Evolutionary conservation across 129 eudicot genomes (phyloP), one percentile per base, ranked within the genome.

Genomic region (Saussurea involucrata): DNA sequence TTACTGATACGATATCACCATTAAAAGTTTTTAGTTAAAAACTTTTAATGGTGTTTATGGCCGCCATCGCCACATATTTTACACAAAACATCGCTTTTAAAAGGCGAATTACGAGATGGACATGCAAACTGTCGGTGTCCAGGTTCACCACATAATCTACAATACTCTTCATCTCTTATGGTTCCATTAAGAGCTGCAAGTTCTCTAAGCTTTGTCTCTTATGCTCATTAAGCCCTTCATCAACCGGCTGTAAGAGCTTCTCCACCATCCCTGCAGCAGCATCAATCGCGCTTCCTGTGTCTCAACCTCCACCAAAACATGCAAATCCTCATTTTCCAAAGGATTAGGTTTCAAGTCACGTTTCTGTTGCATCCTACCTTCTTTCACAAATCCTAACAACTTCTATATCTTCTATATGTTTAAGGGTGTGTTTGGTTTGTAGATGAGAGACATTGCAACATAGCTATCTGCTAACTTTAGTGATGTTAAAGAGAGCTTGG

Each of bases 111-210:
- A 0, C 89, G 86, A 2, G 97, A 86, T 31, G 96, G 97, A 72
- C 97, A 92, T 0, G 90, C 93, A 81, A 76, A 88, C 78, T 92
- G 97, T 36, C 97, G 42, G 78, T 92, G 97, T 10, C 97, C 97
- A 1, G 91, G 82, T 72, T 92, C 97, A 24, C 97, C 97, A 76
- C 97, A 92, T 76, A 89, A 66, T 70, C 93, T 78, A 83, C 96
- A 89, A 65, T 46, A 92, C 80, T 89, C 97, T 63, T 92, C 97
- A 64, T 92, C 97, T 44, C 93, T 86, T 49, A 92, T 92, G 4
- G 97, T 92, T 42, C 97, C 97, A 84, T 92, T 92, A 73, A 92
- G 82, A 1, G 97, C 96, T 60, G 97, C 97, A 80, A 92, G 96
- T 60, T 92, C 97, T 82, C 89, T 86, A 37, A 92, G 89, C 76